phyloP scores from a whole-genome alignment of 1,284 basidiomycete species.

The Dichomitus squalens region DNA sequence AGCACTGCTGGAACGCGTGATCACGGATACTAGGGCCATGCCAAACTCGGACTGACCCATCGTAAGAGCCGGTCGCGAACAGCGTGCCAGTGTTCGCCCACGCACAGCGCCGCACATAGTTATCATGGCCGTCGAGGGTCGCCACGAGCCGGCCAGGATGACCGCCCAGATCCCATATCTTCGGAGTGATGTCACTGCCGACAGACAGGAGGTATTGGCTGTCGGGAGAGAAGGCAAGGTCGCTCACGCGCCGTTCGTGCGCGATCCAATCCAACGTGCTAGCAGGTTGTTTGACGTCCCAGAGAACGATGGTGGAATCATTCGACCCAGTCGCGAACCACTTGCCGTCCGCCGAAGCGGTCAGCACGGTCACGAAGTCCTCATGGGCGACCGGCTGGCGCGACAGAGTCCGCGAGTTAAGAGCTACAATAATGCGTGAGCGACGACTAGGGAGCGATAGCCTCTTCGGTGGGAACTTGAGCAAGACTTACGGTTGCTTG shows the following conservation, averaged over 20 bases:
- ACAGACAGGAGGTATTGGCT: conserved; percentile 20
- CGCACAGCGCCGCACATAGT: too few relatives aligned
- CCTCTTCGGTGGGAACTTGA: too few relatives aligned
- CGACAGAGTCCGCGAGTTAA: too few relatives aligned
- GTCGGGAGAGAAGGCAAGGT: conserved; percentile 23
- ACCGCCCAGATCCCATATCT: background rate
- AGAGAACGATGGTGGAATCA: background rate
- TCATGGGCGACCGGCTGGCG: background rate
- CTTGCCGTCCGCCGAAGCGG: background rate
- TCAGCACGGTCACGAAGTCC: background rate
- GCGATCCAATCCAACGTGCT: background rate
- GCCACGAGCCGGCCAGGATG: too few relatives aligned
- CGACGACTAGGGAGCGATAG: too few relatives aligned
- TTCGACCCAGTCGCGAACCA: background rate
- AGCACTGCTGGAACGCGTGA: background rate
- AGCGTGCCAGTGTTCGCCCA: too few relatives aligned
- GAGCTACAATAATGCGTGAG: too few relatives aligned
- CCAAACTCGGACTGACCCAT: too few relatives aligned
- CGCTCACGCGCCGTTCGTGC: conserved; percentile 4
- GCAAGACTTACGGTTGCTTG: too few relatives aligned
- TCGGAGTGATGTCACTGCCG: conserved; percentile 3
- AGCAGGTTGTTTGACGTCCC: background rate
- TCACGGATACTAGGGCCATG: too few relatives aligned
- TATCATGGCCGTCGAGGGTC: too few relatives aligned
- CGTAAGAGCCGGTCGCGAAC: too few relatives aligned